phyloP scores from a whole-genome alignment of 108 stramenopile genomes.

The Nitzschia inconspicua region DNA sequence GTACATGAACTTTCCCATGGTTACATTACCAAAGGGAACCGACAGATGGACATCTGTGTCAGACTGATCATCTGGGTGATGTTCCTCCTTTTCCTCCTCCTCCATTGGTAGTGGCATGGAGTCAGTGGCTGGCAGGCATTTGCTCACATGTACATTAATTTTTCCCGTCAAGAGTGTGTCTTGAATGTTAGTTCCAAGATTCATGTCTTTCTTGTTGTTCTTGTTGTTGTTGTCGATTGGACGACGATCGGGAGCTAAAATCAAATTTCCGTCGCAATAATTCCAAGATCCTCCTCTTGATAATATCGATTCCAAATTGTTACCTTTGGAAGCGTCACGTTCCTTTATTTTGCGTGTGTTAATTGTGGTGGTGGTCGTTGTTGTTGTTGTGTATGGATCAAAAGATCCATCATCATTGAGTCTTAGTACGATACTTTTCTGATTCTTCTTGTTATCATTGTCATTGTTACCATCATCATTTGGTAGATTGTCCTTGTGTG shows the following conservation, averaged over 20 bases:
- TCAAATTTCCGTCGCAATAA: constrained; percentile 5
- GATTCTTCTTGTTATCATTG: background rate
- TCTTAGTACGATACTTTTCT: constrained; percentile 9
- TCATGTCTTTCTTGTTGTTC: too few species aligned
- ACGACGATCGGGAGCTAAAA: constrained; percentile 18
- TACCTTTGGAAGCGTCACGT: background rate
- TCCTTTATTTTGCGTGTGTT: too few species aligned
- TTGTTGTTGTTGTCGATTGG: background rate
- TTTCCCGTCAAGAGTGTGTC: constrained; percentile 16
- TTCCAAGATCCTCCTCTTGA: constrained; percentile 22
- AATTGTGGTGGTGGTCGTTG: background rate
- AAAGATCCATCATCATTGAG: constrained; percentile 20
- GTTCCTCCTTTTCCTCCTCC: background rate
- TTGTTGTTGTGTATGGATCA: constrained; percentile 13
- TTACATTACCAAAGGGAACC: constrained; percentile 10
- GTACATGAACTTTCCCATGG: constrained; percentile 24
- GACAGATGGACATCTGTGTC: constrained; percentile 16
- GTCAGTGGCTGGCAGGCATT: background rate
- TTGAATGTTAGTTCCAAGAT: constrained; percentile 11
- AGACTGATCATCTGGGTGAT: background rate
- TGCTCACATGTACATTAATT: background rate
- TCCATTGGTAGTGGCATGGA: too few species aligned
- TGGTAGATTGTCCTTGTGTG: too few species aligned
- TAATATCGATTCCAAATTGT: constrained; percentile 1
- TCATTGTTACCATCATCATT: too few species aligned